These are phyloP conservation scores for Croton laevigatus DNA, from an alignment of 441 rosid species.

Conservation along the genomic window DNA sequence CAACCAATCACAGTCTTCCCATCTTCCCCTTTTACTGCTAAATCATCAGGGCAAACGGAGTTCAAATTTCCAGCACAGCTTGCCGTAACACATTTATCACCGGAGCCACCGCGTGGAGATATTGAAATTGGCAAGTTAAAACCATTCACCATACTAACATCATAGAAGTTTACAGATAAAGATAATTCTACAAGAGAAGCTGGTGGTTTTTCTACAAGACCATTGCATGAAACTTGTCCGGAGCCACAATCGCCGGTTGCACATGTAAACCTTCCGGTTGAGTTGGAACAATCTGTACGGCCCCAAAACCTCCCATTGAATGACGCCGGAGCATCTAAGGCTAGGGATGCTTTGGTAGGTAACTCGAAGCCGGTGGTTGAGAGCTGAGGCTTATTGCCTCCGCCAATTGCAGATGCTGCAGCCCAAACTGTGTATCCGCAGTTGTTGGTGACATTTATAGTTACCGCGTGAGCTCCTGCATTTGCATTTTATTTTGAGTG, in stretches of 20 bases:
- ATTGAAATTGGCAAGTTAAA: constrained; percentile 28
- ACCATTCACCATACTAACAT: constrained; percentile 39
- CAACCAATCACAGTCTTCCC: constrained; percentile 1
- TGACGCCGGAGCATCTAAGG: constrained; percentile 3
- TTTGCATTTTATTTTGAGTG: too few relatives aligned
- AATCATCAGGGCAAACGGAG: constrained; percentile 17
- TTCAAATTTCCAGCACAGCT: constrained; percentile 25
- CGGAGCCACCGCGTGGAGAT: constrained; percentile 27
- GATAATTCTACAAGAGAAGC: constrained; percentile 29
- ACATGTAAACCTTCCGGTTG: constrained; percentile 26
- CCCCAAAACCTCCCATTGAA: constrained; percentile 32
- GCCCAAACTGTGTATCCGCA: constrained; percentile 12
- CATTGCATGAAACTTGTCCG: constrained; percentile 22
- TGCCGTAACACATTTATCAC: neutral
- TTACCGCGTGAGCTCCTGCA: constrained; percentile 1
- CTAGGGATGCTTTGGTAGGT: neutral
- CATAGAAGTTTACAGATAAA: constrained; percentile 20
- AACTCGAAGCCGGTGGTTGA: constrained; percentile 21
- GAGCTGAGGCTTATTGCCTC: neutral
- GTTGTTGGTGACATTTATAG: constrained; percentile 1
- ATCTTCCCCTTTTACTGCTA: constrained; percentile 10
- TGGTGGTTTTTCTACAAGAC: constrained; percentile 23
- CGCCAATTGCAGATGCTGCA: neutral
- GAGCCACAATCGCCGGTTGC: constrained; percentile 32
- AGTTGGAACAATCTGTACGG: constrained; percentile 17